These are phyloP conservation scores for Tubosaeta sp. DNA, from an alignment of 768 basidiomycete genomes.

Conservation along the genomic window DNA sequence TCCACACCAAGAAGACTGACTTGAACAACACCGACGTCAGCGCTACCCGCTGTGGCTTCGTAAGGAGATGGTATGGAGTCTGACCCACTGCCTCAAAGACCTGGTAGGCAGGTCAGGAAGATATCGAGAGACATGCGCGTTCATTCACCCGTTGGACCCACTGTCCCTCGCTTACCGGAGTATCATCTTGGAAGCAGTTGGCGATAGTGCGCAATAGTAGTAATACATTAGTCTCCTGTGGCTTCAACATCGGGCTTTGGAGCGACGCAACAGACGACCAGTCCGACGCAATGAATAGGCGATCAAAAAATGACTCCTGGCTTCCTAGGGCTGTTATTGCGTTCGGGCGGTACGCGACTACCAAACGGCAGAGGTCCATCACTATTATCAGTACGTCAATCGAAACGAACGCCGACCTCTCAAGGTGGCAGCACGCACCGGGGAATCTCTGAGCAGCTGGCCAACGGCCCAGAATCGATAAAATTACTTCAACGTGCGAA, in stretches of 20 bases:
- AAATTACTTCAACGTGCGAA: constrained; percentile 58
- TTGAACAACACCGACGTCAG: constrained; percentile 84
- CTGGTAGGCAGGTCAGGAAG: constrained; percentile 33
- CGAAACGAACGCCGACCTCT: background rate
- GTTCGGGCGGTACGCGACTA: constrained; percentile 61
- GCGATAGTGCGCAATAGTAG: constrained; percentile 75
- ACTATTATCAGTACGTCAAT: constrained; percentile 40
- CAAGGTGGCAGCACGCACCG: constrained; percentile 35
- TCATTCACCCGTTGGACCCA: constrained; percentile 50
- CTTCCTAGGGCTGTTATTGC: constrained; percentile 42
- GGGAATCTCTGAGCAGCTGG: constrained; percentile 71
- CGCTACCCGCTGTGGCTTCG: constrained; percentile 71
- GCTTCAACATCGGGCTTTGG: constrained; percentile 56
- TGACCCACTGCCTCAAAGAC: constrained; percentile 52
- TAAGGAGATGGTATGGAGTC: constrained; percentile 50
- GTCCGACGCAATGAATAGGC: constrained; percentile 64
- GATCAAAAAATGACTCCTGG: constrained; percentile 51
- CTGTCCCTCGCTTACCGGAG: constrained; percentile 36
- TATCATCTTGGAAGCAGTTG: constrained; percentile 68
- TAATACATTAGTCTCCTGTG: constrained; percentile 80
- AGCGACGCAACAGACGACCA: constrained; percentile 49
- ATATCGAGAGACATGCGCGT: constrained; percentile 2
- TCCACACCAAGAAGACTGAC: constrained; percentile 43
- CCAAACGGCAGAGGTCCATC: constrained; percentile 78
- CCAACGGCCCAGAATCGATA: constrained; percentile 69